A percentile compares a stretch with the other conserved stretches of the same genome.
Evolutionary conservation across 2,329 filamentous ascomycete species (phyloP).

Genomic region (Orbilia ellipsospora): DNA sequence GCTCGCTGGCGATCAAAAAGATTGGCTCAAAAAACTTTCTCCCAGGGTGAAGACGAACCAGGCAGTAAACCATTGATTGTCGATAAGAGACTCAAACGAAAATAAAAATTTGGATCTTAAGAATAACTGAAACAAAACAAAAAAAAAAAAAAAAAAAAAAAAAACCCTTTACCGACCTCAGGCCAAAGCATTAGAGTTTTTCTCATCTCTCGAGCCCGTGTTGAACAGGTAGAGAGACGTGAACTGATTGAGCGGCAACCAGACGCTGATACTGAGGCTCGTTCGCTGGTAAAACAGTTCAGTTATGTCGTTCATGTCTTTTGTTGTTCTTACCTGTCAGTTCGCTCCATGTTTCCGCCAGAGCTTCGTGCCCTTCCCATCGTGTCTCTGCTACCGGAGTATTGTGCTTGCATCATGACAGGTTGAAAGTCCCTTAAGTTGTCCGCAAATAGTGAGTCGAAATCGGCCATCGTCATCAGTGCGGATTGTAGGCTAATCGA

Average conservation of each 20-base stretch:
- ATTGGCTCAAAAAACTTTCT: too few relatives aligned
- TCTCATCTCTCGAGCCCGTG: too few relatives aligned
- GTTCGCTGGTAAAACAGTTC: background rate
- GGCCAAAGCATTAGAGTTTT: too few relatives aligned
- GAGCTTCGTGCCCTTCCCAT: conserved; percentile 47
- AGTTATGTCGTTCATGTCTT: background rate
- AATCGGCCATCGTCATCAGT: conserved; percentile 52
- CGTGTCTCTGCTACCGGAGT: conserved; percentile 31
- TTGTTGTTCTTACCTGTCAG: conserved; percentile 41
- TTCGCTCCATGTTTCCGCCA: conserved; percentile 34
- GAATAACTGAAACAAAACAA: background rate
- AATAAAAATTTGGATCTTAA: too few relatives aligned
- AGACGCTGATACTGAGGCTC: too few relatives aligned
- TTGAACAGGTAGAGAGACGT: too few relatives aligned
- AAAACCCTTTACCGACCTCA: too few relatives aligned
- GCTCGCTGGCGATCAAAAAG: too few relatives aligned
- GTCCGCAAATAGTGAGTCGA: conserved; percentile 50
- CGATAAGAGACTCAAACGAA: too few relatives aligned
- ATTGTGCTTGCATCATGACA: conserved; percentile 52
- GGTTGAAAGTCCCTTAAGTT: conserved; percentile 53
- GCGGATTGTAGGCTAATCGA: background rate
- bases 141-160: conserved; percentile 4
- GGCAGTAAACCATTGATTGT: too few relatives aligned
- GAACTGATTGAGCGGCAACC: too few relatives aligned
- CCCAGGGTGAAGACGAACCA: too few relatives aligned